Base-by-base conservation (phyloP, 2,329 filamentous ascomycete species). In the Huntiella omanensis region DNA sequence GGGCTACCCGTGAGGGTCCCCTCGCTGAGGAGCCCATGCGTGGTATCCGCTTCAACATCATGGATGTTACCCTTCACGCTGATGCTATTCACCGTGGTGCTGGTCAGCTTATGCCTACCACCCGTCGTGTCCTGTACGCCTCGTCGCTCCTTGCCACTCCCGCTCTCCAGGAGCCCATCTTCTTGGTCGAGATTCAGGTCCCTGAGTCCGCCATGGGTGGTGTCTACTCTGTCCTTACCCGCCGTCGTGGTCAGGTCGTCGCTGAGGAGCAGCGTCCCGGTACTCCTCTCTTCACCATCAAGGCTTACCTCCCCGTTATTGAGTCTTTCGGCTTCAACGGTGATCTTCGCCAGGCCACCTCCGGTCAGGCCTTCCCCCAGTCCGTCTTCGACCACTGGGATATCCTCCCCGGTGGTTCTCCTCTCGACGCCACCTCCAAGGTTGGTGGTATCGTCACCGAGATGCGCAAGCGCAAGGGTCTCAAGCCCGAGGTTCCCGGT, bases 41-140 rank as follows among this genome's bases (percentile, higher is more conserved):
- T 64, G 80, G 80, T 56, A 68, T 92, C 67, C 85, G 91, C 72
- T 98, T 93, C 78, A 98, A 98, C 81, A 80, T 98, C 66, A 79
- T 95, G 64, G 91, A 98, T 83, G 91, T 98, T 58, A 98, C 91
- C 59, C 85, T 98, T 53, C 91, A 98, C 76, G 86, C 91, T 62
- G 91, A 98, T 81, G 87, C 91, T 60, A 98, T 98, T 59, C 91
- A 98, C 72, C 87, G 91, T 82, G 91, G 91, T 77, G 87, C 84
- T 77, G 91, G 91, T 65, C 91, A 98, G 73, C 75, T 98, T 69
- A 98, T 98, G 64, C 91, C 91, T 58, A 96, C 91, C 61, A 76
- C 91, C 59, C 86, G 91, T 72, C 91, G 91, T 81, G 91, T 94
- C 59, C 74, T 98, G 61, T 96, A 93, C 71, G 91, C 91, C 60